Conservation (phyloP, 441 rosid species). For the Adansonia madagascariensis region DNA sequence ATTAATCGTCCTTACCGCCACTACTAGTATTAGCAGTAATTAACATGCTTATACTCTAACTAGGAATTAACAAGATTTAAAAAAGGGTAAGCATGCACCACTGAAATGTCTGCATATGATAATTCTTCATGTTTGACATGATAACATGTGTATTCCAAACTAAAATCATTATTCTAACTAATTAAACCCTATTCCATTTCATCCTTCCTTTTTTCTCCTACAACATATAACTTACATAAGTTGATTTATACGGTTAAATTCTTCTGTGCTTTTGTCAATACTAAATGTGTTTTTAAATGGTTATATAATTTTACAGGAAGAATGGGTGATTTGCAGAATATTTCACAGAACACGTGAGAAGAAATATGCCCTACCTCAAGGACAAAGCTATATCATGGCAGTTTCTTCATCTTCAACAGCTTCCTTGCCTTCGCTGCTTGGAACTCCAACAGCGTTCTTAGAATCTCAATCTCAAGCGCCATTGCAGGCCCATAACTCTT, state of each 20-base stretch:
- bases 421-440: constrained; percentile 54
- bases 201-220: neutral
- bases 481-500: constrained; percentile 31
- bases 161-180: neutral
- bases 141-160: neutral
- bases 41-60: neutral
- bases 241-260: neutral
- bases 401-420: constrained; percentile 33
- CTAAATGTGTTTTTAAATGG: neutral
- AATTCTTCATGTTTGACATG: neutral
- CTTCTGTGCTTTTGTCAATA: neutral
- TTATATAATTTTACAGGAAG: constrained; percentile 58
- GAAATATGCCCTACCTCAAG: constrained; percentile 43
- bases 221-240: neutral
- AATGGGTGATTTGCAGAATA: constrained; percentile 95
- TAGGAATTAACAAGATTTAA: no score
- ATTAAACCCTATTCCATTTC: neutral
- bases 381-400: constrained; percentile 38
- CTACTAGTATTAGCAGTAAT: neutral
- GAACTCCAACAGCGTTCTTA: constrained; percentile 38
- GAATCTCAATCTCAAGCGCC: constrained; percentile 42
- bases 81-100: neutral
- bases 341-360: constrained; percentile 73
- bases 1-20: neutral
- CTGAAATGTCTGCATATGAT: neutral